Conservation (phyloP, 2,329 filamentous ascomycete genomes). For the Tolypocladium nubicola region DNA sequence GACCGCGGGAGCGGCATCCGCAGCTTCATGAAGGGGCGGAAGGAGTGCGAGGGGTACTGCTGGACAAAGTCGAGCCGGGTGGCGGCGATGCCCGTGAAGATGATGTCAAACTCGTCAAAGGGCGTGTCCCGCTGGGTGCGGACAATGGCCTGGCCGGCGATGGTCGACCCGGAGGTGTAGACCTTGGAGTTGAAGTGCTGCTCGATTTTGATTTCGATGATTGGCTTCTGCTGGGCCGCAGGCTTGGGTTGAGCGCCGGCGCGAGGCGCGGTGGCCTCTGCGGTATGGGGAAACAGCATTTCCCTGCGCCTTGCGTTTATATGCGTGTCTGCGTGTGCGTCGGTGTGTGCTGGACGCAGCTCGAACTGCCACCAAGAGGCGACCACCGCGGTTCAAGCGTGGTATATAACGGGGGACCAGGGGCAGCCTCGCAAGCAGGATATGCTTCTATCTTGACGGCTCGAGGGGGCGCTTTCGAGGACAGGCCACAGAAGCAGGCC, state of each 20-base stretch:
- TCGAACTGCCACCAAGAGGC: no score
- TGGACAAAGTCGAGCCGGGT: conserved; percentile 41
- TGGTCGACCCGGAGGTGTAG: conserved; percentile 42
- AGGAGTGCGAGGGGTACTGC: conserved; percentile 33
- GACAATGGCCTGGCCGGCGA: conserved; percentile 39
- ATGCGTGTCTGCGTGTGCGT: neutral
- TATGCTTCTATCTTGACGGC: no score
- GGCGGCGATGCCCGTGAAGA: conserved; percentile 38
- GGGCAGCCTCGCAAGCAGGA: no score
- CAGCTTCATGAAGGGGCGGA: conserved; percentile 45
- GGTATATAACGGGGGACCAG: no score
- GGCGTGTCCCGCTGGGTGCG: conserved; percentile 31
- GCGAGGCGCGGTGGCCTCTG: neutral
- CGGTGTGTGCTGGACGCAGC: neutral
- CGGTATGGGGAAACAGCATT: neutral
- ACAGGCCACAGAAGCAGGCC: no score
- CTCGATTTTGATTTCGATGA: conserved; percentile 38
- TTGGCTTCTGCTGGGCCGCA: conserved; percentile 16
- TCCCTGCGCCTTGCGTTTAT: neutral
- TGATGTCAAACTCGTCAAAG: conserved; percentile 42
- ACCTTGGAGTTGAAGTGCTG: conserved; percentile 44
- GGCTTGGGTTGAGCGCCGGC: neutral
- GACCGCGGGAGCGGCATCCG: conserved; percentile 40
- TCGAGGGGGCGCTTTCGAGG: neutral
- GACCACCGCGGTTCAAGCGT: no score